Conservation (phyloP, 164 flowering plant genomes). For the Platanus orientalis region DNA sequence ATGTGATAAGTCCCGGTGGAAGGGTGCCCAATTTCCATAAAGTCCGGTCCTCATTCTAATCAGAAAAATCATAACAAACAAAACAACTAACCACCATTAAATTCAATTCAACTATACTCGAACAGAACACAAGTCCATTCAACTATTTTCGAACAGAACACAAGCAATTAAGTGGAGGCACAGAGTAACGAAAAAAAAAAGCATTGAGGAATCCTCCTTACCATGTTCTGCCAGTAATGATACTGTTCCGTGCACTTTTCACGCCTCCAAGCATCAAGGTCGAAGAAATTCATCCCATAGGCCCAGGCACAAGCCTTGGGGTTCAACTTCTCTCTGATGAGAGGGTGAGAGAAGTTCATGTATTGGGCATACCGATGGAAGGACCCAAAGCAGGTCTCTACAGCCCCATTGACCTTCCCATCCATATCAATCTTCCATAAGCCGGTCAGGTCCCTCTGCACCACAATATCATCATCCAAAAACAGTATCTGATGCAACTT, state of each 20-base stretch:
- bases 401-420: conserved; percentile 94
- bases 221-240: conserved; percentile 88
- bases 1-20: conserved; percentile 80
- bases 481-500: conserved; percentile 65
- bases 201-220: conserved; percentile 19
- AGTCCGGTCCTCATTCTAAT: conserved; percentile 63
- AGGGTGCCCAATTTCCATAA: conserved; percentile 80
- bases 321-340: conserved; percentile 64
- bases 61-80: conserved; percentile 4
- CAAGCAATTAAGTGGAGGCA: background rate
- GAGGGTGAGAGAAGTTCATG: conserved; percentile 79
- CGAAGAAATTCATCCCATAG: conserved; percentile 85
- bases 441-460: conserved; percentile 80
- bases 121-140: background rate
- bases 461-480: conserved; percentile 94
- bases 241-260: conserved; percentile 76
- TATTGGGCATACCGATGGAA: conserved; percentile 78
- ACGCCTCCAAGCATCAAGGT: conserved; percentile 89
- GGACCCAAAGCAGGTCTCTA: conserved; percentile 88
- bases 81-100: background rate
- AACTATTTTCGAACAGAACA: too few relatives aligned
- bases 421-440: conserved; percentile 85
- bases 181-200: background rate
- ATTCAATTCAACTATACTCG: background rate
- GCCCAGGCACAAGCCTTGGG: conserved; percentile 98